phyloP scores from a whole-genome alignment of 2,329 filamentous ascomycete genomes.

The Alternaria panax region DNA sequence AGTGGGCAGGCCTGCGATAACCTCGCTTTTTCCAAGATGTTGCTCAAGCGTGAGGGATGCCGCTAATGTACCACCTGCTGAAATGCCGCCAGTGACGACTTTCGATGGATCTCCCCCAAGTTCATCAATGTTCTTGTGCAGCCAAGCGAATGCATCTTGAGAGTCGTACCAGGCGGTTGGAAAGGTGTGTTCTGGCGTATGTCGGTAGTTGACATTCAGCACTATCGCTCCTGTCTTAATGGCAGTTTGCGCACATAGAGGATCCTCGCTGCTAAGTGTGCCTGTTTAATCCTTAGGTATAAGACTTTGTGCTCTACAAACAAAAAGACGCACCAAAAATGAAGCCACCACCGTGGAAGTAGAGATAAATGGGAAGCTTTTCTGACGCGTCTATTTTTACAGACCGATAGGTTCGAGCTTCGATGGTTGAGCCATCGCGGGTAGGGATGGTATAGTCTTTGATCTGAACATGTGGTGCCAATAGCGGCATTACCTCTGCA shows the following conservation, averaged over 20 bases:
- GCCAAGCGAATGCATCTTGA: conserved; percentile 64
- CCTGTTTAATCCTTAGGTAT: background rate
- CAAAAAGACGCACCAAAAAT: conserved; percentile 54
- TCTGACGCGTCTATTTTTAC: conserved; percentile 38
- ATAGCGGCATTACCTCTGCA: conserved; percentile 27
- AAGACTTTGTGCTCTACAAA: accelerated
- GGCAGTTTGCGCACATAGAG: conserved; percentile 59
- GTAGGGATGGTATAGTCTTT: conserved; percentile 47
- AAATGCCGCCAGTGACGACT: conserved; percentile 60
- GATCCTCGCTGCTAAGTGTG: conserved; percentile 61
- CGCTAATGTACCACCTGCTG: conserved; percentile 60
- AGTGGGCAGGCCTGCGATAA: conserved; percentile 32
- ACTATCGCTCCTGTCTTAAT: conserved; percentile 55
- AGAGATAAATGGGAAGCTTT: conserved; percentile 58
- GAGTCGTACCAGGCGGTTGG: conserved; percentile 63
- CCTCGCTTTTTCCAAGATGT: conserved; percentile 52
- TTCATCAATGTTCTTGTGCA: conserved; percentile 54
- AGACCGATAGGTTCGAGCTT: conserved; percentile 59
- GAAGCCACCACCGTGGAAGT: conserved; percentile 63
- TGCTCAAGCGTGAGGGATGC: conserved; percentile 55
- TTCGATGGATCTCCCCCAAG: conserved; percentile 52
- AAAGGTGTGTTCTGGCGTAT: conserved; percentile 63
- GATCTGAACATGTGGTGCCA: conserved; percentile 33
- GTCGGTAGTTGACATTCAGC: conserved; percentile 65
- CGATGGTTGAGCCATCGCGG: conserved; percentile 56